Evolutionary conservation across 306 rosid species (phyloP), one percentile per base, ranked within the genome.

Genomic region (Ammopiptanthus mongolicus): DNA sequence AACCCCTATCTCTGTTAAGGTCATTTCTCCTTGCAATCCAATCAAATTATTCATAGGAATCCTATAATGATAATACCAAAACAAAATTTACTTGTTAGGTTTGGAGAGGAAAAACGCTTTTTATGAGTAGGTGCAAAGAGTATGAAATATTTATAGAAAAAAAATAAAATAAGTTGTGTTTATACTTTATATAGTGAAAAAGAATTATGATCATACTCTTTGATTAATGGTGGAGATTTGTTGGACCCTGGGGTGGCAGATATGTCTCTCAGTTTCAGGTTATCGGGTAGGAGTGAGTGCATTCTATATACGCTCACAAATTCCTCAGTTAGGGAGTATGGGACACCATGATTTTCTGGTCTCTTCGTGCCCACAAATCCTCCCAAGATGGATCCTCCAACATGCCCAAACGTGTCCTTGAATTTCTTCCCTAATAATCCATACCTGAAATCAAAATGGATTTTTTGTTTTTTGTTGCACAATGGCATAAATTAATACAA

Each of bases 381-480:
- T 68, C 88, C 79, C 31, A 88, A 60, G 1, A 9, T 5, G 3
- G 78, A 8, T 31, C 81, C 82, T 56, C 93, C 93, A 56, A 88
- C 83, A 25, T 84, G 93, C 13, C 93, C 93, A 80, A 86, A 89
- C 0, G 84, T 78, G 78, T 89, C 93, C 80, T 89, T 86, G 69
- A 89, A 89, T 66, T 84, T 82, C 88, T 89, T 89, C 14, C 93
- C 93, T 80, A 89, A 28, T 44, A 86, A 51, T 15, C 93, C 93
- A 60, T 89, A 89, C 93, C 93, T 88, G 71, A 71, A 21, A 71
- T 6, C 2, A 34, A 33, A 4, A 13, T 3, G 1, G 1, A 3
- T 69, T 13, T 2, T 44, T 25, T 6, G 14, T 34, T 34, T 34
- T 34, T 0, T 25, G 44, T 44, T 3, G 22, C 39, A 71, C 2